Percentiles rank a stretch among this genome's conserved stretches.
Evolutionary conservation across 805 yeast species (phyloP).

Genomic region (Tetrapisispora phaffii): DNA sequence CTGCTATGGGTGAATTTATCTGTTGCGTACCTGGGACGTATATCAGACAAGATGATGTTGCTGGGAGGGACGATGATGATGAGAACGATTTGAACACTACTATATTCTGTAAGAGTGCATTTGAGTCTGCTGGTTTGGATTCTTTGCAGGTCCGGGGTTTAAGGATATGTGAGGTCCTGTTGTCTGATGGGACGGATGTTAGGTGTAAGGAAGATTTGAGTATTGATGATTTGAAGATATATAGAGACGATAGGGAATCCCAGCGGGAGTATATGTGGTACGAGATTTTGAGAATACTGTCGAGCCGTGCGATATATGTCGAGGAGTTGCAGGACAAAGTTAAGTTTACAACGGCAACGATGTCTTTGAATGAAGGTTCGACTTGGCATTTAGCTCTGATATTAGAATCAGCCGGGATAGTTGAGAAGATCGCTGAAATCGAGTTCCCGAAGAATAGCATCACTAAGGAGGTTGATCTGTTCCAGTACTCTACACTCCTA

Average conservation of each 20-base stretch:
- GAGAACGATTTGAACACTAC: constrained; percentile 10
- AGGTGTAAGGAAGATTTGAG: constrained; percentile 2
- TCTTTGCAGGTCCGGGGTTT: constrained; percentile 4
- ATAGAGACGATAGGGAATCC: constrained; percentile 1
- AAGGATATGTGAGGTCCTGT: constrained; percentile 7
- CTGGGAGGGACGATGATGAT: constrained; percentile 1
- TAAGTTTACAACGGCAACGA: constrained; percentile 12
- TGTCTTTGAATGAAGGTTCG: constrained; percentile 6
- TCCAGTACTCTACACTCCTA: constrained; percentile 13
- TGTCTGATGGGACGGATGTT: constrained; percentile 23
- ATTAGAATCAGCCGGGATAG: constrained; percentile 9
- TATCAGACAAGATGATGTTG: neutral
- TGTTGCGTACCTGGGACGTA: constrained; percentile 13
- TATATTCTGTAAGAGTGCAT: constrained; percentile 2
- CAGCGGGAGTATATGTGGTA: constrained; percentile 14
- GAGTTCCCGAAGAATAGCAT: constrained; percentile 7
- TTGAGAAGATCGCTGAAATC: constrained; percentile 18
- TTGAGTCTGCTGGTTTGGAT: neutral
- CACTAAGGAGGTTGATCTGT: constrained; percentile 19
- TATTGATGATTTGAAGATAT: constrained; percentile 8
- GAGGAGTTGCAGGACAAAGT: constrained; percentile 5
- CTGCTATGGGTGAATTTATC: constrained; percentile 6
- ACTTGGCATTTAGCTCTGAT: constrained; percentile 18
- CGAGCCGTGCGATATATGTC: constrained; percentile 11
- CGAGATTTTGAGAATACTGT: constrained; percentile 14